phyloP scores from a whole-genome alignment of 768 basidiomycete genomes.

The Amanita inopinata region DNA sequence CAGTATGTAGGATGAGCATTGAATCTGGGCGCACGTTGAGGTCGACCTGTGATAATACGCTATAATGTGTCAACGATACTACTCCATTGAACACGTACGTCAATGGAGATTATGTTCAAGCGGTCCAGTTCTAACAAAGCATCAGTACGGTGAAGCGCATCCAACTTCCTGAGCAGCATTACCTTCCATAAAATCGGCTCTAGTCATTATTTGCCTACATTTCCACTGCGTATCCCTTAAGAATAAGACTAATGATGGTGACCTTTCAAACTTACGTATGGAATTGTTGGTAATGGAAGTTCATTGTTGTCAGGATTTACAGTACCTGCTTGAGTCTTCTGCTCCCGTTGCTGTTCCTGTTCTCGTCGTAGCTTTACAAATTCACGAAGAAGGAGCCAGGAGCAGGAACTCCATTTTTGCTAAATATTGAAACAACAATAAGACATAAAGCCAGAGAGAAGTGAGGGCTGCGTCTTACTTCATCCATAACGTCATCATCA shows the following conservation, averaged over 20 bases:
- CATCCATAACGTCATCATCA: slow-evolving; percentile 87
- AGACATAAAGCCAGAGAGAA: neutral
- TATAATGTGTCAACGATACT: slow-evolving; percentile 2
- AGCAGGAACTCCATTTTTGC: slow-evolving; percentile 80
- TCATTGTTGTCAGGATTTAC: slow-evolving; percentile 26
- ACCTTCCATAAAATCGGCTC: slow-evolving; percentile 78
- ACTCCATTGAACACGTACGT: slow-evolving; percentile 35
- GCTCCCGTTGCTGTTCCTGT: slow-evolving; percentile 33
- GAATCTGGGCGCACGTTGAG: slow-evolving; percentile 79
- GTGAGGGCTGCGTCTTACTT: slow-evolving; percentile 34
- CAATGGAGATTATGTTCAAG: slow-evolving; percentile 68
- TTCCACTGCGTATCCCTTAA: slow-evolving; percentile 34
- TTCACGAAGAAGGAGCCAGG: slow-evolving; percentile 68
- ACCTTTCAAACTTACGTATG: slow-evolving; percentile 40
- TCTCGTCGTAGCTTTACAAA: slow-evolving; percentile 55
- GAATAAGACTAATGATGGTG: neutral
- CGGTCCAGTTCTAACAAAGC: slow-evolving; percentile 47
- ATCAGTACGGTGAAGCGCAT: neutral
- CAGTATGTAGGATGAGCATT: slow-evolving; percentile 64
- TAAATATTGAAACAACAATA: slow-evolving; percentile 14
- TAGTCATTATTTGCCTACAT: slow-evolving; percentile 75
- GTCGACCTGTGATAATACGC: slow-evolving; percentile 36
- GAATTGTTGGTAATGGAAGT: slow-evolving; percentile 51
- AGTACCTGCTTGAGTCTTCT: slow-evolving; percentile 25
- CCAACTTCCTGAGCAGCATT: neutral